Conservation (phyloP, 2,329 filamentous ascomycete genomes). For the Aspergillus carbonarius region DNA sequence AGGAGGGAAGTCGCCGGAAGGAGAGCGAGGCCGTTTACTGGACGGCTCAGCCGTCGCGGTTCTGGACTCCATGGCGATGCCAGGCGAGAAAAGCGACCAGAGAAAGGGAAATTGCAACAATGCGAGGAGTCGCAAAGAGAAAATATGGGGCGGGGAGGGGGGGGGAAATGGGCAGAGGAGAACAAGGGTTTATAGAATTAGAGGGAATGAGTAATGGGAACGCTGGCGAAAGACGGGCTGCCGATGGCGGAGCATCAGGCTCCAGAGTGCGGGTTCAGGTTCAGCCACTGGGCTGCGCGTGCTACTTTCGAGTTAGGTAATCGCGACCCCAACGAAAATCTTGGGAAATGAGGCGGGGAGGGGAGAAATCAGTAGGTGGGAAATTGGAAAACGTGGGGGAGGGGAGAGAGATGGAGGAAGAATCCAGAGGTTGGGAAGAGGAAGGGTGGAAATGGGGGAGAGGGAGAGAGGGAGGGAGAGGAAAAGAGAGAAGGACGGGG, state of each 20-base stretch:
- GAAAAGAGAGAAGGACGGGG: constrained; percentile 8
- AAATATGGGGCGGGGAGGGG: background rate
- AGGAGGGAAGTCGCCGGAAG: constrained; percentile 40
- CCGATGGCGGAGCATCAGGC: constrained; percentile 26
- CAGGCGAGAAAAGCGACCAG: background rate
- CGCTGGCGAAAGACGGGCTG: constrained; percentile 17
- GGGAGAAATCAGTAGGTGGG: background rate
- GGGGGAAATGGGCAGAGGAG: background rate
- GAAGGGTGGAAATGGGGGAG: constrained; percentile 8
- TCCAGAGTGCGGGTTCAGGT: constrained; percentile 21
- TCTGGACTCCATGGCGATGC: constrained; percentile 35
- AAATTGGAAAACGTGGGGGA: background rate
- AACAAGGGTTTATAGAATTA: constrained; percentile 5
- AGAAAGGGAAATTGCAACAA: background rate
- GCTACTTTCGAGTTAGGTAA: constrained; percentile 19
- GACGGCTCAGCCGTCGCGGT: constrained; percentile 38
- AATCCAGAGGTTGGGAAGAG: constrained; percentile 11
- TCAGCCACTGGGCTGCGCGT: constrained; percentile 19
- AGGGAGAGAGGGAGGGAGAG: constrained; percentile 5
- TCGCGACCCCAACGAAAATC: constrained; percentile 6
- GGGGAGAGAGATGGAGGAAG: background rate
- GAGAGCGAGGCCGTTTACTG: constrained; percentile 48
- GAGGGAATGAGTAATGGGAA: constrained; percentile 20
- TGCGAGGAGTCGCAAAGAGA: background rate
- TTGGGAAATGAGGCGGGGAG: constrained; percentile 11